phyloP scores from a whole-genome alignment of 2,329 filamentous ascomycete species.

The Thermomyces lanuginosus region DNA sequence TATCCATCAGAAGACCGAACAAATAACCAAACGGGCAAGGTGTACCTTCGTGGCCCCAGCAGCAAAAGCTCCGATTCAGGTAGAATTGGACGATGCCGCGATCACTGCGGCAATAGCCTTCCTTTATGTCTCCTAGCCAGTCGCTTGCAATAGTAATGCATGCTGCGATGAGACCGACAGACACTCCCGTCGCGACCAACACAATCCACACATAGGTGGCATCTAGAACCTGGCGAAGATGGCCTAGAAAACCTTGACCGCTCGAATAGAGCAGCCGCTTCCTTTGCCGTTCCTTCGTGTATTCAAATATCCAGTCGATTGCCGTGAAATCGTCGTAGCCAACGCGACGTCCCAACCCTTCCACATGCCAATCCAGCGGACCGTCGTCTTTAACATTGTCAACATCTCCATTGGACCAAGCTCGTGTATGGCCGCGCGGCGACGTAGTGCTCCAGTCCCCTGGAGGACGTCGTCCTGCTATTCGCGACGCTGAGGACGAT shows the following conservation, averaged over 20 bases:
- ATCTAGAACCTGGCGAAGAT: constrained; percentile 58
- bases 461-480: no score
- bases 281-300: constrained; percentile 85
- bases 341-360: constrained; percentile 75
- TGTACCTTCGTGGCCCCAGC: constrained; percentile 63
- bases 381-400: constrained; percentile 25
- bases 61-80: constrained; percentile 81
- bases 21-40: background rate
- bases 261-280: constrained; percentile 58
- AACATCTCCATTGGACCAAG: constrained; percentile 12
- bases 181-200: constrained; percentile 66
- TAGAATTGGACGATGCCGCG: constrained; percentile 76
- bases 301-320: constrained; percentile 99
- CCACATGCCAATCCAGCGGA: constrained; percentile 64
- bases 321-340: constrained; percentile 93
- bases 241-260: constrained; percentile 54
- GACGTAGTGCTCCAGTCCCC: no score
- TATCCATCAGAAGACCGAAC: constrained; percentile 7
- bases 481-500: no score
- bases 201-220: constrained; percentile 85
- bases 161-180: constrained; percentile 71
- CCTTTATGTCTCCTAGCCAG: constrained; percentile 87
- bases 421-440: no score
- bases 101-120: constrained; percentile 65
- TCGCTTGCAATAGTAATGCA: constrained; percentile 79